phyloP scores from a whole-genome alignment of 129 eudicot genomes.

The Saposhnikovia divaricata region DNA sequence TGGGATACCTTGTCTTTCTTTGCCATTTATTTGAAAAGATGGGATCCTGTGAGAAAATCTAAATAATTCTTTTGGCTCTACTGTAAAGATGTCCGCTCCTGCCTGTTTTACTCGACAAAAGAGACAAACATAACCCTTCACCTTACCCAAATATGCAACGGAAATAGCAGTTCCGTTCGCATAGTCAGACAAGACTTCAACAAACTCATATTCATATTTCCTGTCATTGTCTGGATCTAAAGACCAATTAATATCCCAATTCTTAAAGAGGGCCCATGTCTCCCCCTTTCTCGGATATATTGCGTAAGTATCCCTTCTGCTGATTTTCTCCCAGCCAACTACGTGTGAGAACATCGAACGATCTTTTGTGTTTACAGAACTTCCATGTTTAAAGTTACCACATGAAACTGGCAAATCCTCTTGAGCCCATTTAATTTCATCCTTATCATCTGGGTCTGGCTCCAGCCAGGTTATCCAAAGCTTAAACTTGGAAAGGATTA shows the following conservation, averaged over 20 bases:
- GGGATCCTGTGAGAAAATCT: constrained; percentile 73
- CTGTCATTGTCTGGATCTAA: constrained; percentile 9
- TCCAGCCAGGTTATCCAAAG: constrained; percentile 52
- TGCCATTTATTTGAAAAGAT: constrained; percentile 43
- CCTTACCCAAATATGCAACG: constrained; percentile 40
- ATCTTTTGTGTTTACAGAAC: constrained; percentile 26
- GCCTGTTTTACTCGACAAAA: constrained; percentile 30
- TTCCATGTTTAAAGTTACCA: constrained; percentile 46
- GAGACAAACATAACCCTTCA: constrained; percentile 41
- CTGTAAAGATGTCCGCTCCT: constrained; percentile 3
- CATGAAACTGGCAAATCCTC: constrained; percentile 55
- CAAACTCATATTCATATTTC: constrained; percentile 41
- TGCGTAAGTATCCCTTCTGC: constrained; percentile 2
- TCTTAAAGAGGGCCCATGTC: constrained; percentile 64
- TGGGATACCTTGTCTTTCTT: constrained; percentile 25
- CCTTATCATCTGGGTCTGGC: constrained; percentile 35
- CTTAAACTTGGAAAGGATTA: constrained; percentile 26
- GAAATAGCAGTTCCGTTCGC: constrained; percentile 18
- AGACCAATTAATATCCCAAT: constrained; percentile 54
- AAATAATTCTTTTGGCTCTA: constrained; percentile 35
- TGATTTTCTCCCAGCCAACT: constrained; percentile 34
- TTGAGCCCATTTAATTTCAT: constrained; percentile 38
- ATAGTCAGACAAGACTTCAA: constrained; percentile 54
- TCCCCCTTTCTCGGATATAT: constrained; percentile 53
- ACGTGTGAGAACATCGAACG: constrained; percentile 51